Evolutionary conservation across 768 basidiomycete species (phyloP).

Genomic region (Panus rudis): DNA sequence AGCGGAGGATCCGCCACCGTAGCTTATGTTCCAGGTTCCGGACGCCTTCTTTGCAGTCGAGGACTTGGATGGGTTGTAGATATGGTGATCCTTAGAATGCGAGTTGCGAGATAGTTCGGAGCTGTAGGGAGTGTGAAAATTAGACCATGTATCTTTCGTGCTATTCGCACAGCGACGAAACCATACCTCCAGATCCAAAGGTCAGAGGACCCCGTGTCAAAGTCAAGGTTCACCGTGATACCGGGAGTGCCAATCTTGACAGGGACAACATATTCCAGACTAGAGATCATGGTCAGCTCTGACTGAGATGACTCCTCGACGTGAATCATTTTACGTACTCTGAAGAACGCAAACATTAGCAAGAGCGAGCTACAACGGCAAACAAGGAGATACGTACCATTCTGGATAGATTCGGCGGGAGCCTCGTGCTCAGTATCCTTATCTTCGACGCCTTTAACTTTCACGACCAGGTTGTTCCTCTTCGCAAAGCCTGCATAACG

Average conservation of each 20-base stretch:
- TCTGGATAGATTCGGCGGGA: conserved; percentile 23
- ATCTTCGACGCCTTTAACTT: conserved; percentile 17
- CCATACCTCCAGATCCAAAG: conserved; percentile 24
- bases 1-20: conserved; percentile 35
- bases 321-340: conserved; percentile 9
- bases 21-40: conserved; percentile 29
- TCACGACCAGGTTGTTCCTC: conserved; percentile 24
- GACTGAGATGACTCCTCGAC: neutral
- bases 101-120: conserved; percentile 19
- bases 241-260: conserved; percentile 34
- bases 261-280: conserved; percentile 32
- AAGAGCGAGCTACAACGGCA: neutral
- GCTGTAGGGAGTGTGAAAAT: conserved; percentile 9
- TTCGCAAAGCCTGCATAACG: conserved; percentile 21
- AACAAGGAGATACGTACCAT: conserved; percentile 22
- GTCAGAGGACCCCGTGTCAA: conserved; percentile 28
- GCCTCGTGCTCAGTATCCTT: conserved; percentile 23
- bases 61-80: conserved; percentile 24
- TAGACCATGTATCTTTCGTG: too few species aligned
- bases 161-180: neutral
- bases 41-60: conserved; percentile 22
- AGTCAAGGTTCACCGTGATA: conserved; percentile 29
- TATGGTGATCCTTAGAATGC: conserved; percentile 19
- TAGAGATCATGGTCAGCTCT: conserved; percentile 3
- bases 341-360: conserved; percentile 4